Conservation (phyloP, 2,329 filamentous ascomycete genomes). For the Lachnellula hyalina region DNA sequence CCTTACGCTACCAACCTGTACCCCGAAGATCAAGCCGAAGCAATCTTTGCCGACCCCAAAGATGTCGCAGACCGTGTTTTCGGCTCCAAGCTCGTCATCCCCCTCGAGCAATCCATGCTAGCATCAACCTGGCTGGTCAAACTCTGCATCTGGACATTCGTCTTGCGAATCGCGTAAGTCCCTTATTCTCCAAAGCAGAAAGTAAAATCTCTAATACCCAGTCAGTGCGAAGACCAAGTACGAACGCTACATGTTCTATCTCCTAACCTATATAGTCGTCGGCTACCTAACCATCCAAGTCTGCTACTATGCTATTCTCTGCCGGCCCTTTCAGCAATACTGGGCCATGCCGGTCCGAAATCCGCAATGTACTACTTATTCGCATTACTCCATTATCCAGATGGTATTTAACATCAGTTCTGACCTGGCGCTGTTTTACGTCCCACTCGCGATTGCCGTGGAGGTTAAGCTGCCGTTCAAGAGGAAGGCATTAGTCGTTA, state of each 20-base stretch:
- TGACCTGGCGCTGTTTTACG: conserved; percentile 51
- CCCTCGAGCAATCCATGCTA: conserved; percentile 44
- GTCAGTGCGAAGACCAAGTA: neutral
- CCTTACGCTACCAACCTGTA: conserved; percentile 36
- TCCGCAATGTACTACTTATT: conserved; percentile 50
- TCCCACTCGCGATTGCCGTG: conserved; percentile 40
- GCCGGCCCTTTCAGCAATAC: conserved; percentile 49
- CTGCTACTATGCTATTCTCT: conserved; percentile 38
- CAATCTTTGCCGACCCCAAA: conserved; percentile 31
- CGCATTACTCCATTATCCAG: conserved; percentile 52
- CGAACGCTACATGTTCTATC: conserved; percentile 17
- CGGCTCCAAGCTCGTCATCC: conserved; percentile 45
- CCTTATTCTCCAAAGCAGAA: neutral
- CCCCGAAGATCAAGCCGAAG: conserved; percentile 30
- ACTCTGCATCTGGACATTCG: conserved; percentile 46
- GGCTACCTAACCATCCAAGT: conserved; percentile 37
- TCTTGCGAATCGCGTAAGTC: conserved; percentile 20
- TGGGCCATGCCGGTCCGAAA: conserved; percentile 49
- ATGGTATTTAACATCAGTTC: conserved; percentile 53
- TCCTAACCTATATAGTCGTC: conserved; percentile 41
- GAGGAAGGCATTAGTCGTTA: conserved; percentile 38
- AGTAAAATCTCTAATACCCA: neutral
- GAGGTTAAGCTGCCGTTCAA: conserved; percentile 34
- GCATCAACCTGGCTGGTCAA: conserved; percentile 47
- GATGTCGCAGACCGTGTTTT: conserved; percentile 39